These are phyloP conservation scores for Mortierella sp. DNA, from an alignment of 371 early-diverging fungal genomes.

Conservation along the genomic window DNA sequence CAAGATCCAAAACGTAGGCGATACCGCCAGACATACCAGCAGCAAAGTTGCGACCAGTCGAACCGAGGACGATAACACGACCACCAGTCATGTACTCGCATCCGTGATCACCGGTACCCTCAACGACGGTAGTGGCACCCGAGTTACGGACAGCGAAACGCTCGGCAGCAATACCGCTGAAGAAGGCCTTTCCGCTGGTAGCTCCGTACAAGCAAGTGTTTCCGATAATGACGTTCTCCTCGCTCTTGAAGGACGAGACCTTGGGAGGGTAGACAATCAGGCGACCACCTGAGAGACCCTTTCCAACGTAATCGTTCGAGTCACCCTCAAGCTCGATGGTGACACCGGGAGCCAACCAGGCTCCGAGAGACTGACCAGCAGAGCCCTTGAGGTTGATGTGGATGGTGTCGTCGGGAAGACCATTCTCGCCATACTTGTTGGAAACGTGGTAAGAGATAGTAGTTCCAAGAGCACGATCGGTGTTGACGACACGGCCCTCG, in stretches of 20 bases:
- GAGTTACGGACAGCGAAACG: constrained; percentile 98
- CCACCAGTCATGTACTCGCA: constrained; percentile 99
- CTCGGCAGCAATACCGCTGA: constrained; percentile 96
- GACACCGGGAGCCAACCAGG: constrained; percentile 94
- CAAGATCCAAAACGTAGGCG: constrained; percentile 85
- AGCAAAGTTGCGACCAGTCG: constrained; percentile 94
- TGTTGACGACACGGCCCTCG: constrained; percentile 85
- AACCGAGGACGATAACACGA: constrained; percentile 86
- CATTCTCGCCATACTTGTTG: constrained; percentile 82
- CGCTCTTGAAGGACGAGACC: constrained; percentile 80
- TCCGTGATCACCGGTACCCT: constrained; percentile 98
- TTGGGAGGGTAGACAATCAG: constrained; percentile 92
- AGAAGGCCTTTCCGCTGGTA: constrained; percentile 91
- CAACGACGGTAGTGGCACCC: constrained; percentile 95
- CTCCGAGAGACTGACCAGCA: constrained; percentile 97
- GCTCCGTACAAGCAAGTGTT: constrained; percentile 98
- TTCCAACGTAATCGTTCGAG: constrained; percentile 98
- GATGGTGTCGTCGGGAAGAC: constrained; percentile 90
- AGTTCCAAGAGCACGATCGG: constrained; percentile 95
- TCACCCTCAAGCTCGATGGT: constrained; percentile 96
- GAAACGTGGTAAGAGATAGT: constrained; percentile 93
- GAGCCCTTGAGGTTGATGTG: constrained; percentile 91
- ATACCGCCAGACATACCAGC: constrained; percentile 96
- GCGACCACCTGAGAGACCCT: constrained; percentile 95
- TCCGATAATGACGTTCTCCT: constrained; percentile 94